Evolutionary conservation across 2,329 filamentous ascomycete species (phyloP), one percentile per base, ranked within the genome.

Genomic region (Elsinoe batatas): DNA sequence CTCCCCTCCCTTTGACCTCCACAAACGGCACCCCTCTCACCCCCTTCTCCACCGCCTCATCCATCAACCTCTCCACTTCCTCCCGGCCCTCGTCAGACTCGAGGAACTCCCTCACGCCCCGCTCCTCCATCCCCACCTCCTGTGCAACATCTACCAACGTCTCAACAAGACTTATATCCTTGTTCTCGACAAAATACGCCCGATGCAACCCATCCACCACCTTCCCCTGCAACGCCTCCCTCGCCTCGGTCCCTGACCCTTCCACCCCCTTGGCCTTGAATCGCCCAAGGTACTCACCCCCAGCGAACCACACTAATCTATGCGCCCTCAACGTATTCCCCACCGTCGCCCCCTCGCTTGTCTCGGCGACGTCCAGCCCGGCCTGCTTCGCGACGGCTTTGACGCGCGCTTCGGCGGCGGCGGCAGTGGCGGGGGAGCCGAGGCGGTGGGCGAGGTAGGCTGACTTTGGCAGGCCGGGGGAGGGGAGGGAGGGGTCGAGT

Each of bases 281-380:
- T n/a, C 8, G 13, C 13, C 13, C 12, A 3, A 42, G 37, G 15
- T 42, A 42, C 13, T 2, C 13, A 3, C 37, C 37, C 8, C 37
- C 37, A 3, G 69, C 88, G 56, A 90, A 76, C 71, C 90, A 82
- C 43, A 91, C 78, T 58, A 91, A 66, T 3, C 89, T 80, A 69
- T 95, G 89, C 56, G 85, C 86, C 63, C 94, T 86, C 17, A 88
- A 76, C 15, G 88, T 91, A 64, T 84, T 87, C 47, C 90, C 90
- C 5, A 82, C 82, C 60, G 37, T 42, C 13, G 37, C 37, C 13
- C 37, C 15, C 37, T 77, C 80, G 55, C 88, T 86, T 11, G 79
- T 79, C 60, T 84, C 87, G 18, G 79, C 79, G 70, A 94, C 94
- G 49, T 79, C 70, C 64, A 95, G 87, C 1, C 87, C 88, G 49